Conservation (phyloP, 2,329 filamentous ascomycete genomes). For the Trichoderma hamatum region DNA sequence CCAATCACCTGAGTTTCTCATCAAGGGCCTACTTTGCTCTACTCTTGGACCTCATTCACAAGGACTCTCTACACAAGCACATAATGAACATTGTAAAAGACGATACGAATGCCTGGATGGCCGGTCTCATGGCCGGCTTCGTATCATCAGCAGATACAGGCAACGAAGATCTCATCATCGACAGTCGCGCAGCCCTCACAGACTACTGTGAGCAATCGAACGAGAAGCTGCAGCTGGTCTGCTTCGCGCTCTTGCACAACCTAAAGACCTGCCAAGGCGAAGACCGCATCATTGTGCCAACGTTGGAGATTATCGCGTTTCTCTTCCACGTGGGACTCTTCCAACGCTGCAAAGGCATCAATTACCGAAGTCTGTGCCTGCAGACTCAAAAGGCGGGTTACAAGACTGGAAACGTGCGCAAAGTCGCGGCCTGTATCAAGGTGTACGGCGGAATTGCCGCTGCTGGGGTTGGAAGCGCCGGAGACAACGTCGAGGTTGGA, state of each 20-base stretch:
- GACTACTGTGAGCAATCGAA: conserved; percentile 52
- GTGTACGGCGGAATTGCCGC: conserved; percentile 73
- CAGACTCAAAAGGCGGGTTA: conserved; percentile 78
- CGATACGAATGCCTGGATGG: conserved; percentile 47
- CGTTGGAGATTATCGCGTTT: conserved; percentile 77
- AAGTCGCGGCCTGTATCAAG: conserved; percentile 77
- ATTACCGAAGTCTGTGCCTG: conserved; percentile 64
- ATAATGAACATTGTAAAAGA: conserved; percentile 42
- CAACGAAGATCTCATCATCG: conserved; percentile 73
- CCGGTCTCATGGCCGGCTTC: conserved; percentile 65
- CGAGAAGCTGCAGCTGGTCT: conserved; percentile 49
- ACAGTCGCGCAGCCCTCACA: conserved; percentile 66
- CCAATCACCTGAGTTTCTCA: conserved; percentile 51
- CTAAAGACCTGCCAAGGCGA: conserved; percentile 57
- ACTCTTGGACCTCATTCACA: conserved; percentile 53
- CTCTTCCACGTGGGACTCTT: conserved; percentile 67
- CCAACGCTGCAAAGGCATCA: conserved; percentile 44
- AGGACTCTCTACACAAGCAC: conserved; percentile 41
- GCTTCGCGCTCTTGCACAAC: conserved; percentile 56
- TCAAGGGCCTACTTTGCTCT: conserved; percentile 62
- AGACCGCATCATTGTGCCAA: conserved; percentile 74
- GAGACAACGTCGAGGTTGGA: conserved; percentile 33
- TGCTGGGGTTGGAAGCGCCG: conserved; percentile 43
- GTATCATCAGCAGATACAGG: conserved; percentile 77
- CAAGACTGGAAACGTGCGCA: conserved; percentile 79